phyloP scores from a whole-genome alignment of 2,329 filamentous ascomycete species.

The Westerdykella sp. region DNA sequence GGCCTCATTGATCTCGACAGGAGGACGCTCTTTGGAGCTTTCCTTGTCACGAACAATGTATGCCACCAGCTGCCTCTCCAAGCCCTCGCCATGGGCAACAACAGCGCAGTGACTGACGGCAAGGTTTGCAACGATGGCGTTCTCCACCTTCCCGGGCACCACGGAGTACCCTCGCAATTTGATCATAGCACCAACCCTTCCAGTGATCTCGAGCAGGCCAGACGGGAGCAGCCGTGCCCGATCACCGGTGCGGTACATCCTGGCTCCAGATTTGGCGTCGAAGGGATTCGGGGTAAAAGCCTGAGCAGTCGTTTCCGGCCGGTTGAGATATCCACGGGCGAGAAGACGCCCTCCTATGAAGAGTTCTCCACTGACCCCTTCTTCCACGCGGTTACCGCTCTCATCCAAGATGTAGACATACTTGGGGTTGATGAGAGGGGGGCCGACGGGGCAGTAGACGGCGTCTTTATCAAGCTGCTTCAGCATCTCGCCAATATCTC shows the following conservation, averaged over 20 bases:
- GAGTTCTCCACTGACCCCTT: slow-evolving; percentile 63
- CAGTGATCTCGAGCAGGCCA: slow-evolving; percentile 67
- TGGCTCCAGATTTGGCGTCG: slow-evolving; percentile 51
- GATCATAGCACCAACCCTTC: slow-evolving; percentile 72
- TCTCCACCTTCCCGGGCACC: slow-evolving; percentile 70
- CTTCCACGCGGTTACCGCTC: slow-evolving; percentile 54
- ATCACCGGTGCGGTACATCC: slow-evolving; percentile 72
- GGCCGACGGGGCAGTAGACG: slow-evolving; percentile 67
- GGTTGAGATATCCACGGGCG: slow-evolving; percentile 71
- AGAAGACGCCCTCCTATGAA: slow-evolving; percentile 69
- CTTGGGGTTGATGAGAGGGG: slow-evolving; percentile 56
- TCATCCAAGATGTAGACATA: slow-evolving; percentile 70
- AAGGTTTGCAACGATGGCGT: slow-evolving; percentile 61
- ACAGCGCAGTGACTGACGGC: slow-evolving; percentile 68
- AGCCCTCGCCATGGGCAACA: slow-evolving; percentile 65
- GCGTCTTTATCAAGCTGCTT: slow-evolving; percentile 50
- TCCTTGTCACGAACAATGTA: slow-evolving; percentile 67
- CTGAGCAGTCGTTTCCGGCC: slow-evolving; percentile 69
- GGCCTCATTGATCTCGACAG: slow-evolving; percentile 60
- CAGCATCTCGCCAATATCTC: slow-evolving; percentile 64
- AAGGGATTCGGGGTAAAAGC: slow-evolving; percentile 65
- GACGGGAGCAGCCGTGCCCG: slow-evolving; percentile 60
- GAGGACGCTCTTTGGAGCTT: slow-evolving; percentile 51
- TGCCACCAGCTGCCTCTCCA: slow-evolving; percentile 69
- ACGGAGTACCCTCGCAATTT: slow-evolving; percentile 74